A percentile compares a stretch with the other conserved stretches of the same genome.
Conservation (phyloP, 1,139 yeast genomes). For the Debaryomyces sp. region DNA sequence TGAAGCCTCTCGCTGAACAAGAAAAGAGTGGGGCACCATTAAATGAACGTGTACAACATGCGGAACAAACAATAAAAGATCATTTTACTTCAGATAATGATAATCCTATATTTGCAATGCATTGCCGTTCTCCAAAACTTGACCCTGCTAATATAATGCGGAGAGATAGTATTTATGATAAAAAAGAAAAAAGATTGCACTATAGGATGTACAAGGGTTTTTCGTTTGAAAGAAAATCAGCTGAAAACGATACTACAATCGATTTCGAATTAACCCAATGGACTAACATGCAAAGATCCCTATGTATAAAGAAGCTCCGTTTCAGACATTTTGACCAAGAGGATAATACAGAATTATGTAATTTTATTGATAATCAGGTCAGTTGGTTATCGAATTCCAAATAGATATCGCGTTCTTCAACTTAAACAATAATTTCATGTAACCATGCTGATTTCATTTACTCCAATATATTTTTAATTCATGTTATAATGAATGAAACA, state of each 20-base stretch:
- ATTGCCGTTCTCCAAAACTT: constrained; percentile 2
- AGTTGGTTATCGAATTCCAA: constrained; percentile 20
- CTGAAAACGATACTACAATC: constrained; percentile 1
- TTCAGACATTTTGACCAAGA: constrained; percentile 30
- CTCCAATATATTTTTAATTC: no score
- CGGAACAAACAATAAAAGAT: not conserved
- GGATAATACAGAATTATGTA: constrained; percentile 28
- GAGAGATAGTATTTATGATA: constrained; percentile 31
- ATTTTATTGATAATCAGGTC: constrained; percentile 32
- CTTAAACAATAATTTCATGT: no score
- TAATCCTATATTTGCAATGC: constrained; percentile 12
- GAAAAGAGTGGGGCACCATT: not conserved
- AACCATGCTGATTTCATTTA: no score
- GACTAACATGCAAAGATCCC: constrained; percentile 28
- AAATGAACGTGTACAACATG: constrained; percentile 3
- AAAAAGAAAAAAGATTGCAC: constrained; percentile 24
- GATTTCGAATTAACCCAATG: constrained; percentile 43
- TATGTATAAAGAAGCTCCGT: constrained; percentile 29
- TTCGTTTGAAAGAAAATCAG: constrained; percentile 18
- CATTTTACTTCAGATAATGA: not conserved
- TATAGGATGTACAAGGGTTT: constrained; percentile 34
- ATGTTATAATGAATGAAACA: no score
- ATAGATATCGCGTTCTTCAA: not conserved
- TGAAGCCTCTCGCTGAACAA: not conserved
- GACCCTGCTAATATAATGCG: constrained; percentile 20